phyloP scores from a whole-genome alignment of 176 grass and related monocot species.

The Rhynchospora pubera region DNA sequence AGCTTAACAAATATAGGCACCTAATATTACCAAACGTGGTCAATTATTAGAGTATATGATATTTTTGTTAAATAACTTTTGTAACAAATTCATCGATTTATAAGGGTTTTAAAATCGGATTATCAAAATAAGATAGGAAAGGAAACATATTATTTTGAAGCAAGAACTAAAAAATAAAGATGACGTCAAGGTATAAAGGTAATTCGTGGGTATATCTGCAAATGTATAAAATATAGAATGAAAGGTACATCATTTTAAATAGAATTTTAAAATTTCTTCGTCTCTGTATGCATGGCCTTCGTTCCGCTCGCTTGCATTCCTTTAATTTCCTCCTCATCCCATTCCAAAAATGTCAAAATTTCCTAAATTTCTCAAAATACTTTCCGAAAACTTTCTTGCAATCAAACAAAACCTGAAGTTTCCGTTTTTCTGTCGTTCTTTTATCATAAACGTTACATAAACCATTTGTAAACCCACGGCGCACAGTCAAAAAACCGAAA shows the following conservation, averaged over 20 bases:
- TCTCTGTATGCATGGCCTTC: background rate
- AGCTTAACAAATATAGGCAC: background rate
- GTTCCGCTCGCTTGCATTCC: constrained; percentile 9
- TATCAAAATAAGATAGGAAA: background rate
- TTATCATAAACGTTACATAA: constrained; percentile 7
- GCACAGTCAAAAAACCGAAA: background rate
- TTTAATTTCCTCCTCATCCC: background rate
- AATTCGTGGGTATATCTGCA: background rate
- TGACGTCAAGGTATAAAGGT: background rate
- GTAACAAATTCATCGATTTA: background rate
- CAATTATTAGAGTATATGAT: background rate
- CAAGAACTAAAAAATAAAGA: background rate
- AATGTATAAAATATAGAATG: background rate
- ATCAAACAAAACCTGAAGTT: background rate
- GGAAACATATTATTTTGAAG: background rate
- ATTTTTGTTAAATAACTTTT: background rate
- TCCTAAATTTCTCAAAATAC: background rate
- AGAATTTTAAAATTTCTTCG: background rate
- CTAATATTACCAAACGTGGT: background rate
- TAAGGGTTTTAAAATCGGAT: background rate
- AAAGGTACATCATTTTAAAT: background rate
- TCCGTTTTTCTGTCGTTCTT: background rate
- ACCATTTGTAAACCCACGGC: constrained; percentile 13
- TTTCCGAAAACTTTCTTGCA: background rate
- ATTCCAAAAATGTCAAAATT: background rate